Evolutionary conservation across 2,329 filamentous ascomycete species (phyloP).

Genomic region (Colletotrichum tanaceti): DNA sequence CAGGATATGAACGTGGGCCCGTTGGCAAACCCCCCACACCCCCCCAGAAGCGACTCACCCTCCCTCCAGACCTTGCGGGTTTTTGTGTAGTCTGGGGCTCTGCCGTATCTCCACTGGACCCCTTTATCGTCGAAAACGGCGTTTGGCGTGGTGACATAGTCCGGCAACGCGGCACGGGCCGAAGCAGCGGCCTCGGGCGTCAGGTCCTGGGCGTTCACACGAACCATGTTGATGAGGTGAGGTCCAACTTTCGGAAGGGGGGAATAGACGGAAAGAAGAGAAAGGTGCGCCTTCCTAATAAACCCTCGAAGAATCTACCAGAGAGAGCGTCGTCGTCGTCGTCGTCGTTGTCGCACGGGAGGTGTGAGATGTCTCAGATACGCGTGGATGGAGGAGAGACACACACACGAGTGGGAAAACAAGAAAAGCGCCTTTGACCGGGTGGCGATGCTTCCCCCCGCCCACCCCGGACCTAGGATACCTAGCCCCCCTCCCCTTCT

Average conservation of each 20-base stretch:
- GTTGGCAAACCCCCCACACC: too few relatives aligned
- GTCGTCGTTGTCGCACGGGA: conserved; percentile 19
- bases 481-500: conserved; percentile 10
- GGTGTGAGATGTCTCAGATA: conserved; percentile 28
- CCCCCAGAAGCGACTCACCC: conserved; percentile 56
- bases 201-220: conserved; percentile 25
- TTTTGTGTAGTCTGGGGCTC: conserved; percentile 70
- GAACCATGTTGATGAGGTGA: conserved; percentile 26
- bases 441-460: conserved; percentile 15
- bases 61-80: conserved; percentile 69
- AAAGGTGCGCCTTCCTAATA: conserved; percentile 19
- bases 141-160: conserved; percentile 35
- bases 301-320: background rate
- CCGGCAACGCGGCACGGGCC: conserved; percentile 8
- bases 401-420: conserved; percentile 22
- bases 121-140: conserved; percentile 33
- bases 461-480: too few relatives aligned
- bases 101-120: conserved; percentile 35
- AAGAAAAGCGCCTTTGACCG: background rate
- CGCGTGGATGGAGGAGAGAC: conserved; percentile 28
- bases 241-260: background rate
- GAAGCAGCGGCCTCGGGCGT: conserved; percentile 14
- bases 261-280: background rate
- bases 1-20: background rate
- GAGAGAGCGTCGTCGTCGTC: too few relatives aligned